Base-by-base conservation (phyloP, 2,329 filamentous ascomycete species). In the Shiraia sp. region DNA sequence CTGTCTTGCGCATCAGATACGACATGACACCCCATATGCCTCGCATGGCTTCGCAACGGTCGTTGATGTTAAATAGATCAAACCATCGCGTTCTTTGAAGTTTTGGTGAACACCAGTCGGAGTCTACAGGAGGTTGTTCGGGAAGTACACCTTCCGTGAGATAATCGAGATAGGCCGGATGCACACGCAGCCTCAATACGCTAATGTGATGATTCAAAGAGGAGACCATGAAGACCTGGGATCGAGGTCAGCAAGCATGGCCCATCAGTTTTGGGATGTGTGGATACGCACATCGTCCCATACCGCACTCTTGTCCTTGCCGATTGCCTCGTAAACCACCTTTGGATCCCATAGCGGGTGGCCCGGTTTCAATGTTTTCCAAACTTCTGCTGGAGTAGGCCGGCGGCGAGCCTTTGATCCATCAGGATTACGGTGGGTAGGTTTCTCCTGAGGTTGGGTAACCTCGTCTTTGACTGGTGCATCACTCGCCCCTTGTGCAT, bases 181-280 rank as follows among this genome's bases (percentile, higher is more conserved):
- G 80, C 31, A 85, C 72, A 23, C 75, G 77, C 33, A 85, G 69
- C 51, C 79, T 80, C 37, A 85, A 60, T 33, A 85, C 75, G 41
- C 78, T 75, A 47, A 84, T 72, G 52, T 85, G 82, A 63, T 83
- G 81, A 59, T 83, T 83, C 49, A 84, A 70, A 16, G 79, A 79
- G 10, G 81, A 83, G 33, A 84, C 56, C 72, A 83, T 76, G 64
- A 80, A 83, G 36, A 84, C 74, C 79, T 84, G 54, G 19, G 14
- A 3, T 30, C n/a, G 10, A 19, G 17, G 36, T 65, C 19, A 62
- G 40, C 39, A 34, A 33, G 27, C 10, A 12, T 22, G 15, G 9
- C 15, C 22, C 23, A 24, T 12, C 38, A 24, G 23, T 23, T 13
- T 29, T 22, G 24, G 19, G 4, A 22, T 32, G 17, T 29, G 37